Conservation (phyloP, 306 rosid species). For the Ceratonia siliqua region DNA sequence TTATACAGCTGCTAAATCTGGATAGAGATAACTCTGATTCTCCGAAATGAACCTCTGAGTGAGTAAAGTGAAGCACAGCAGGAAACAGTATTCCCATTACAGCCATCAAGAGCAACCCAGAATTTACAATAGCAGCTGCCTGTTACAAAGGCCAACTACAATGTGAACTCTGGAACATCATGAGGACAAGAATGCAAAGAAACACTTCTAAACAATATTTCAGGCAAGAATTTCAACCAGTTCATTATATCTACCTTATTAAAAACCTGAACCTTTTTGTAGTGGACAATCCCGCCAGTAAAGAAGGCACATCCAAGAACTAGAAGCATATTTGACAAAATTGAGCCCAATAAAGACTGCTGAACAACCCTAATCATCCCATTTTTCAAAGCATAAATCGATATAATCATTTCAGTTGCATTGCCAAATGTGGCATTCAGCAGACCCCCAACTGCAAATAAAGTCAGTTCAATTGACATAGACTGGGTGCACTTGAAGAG, state of each 20-base stretch:
- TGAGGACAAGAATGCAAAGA: conserved; percentile 11
- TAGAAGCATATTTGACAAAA: conserved; percentile 88
- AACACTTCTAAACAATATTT: neutral
- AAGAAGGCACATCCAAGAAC: conserved; percentile 97
- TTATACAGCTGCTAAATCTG: conserved; percentile 88
- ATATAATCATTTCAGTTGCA: conserved; percentile 90
- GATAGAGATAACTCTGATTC: conserved; percentile 78
- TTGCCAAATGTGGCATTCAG: conserved; percentile 91
- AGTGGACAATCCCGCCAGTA: conserved; percentile 74
- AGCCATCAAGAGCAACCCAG: conserved; percentile 90
- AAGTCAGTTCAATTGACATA: neutral
- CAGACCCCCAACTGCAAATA: conserved; percentile 88
- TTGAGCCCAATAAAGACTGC: conserved; percentile 86
- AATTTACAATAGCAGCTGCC: conserved; percentile 87
- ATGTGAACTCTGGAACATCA: conserved; percentile 26
- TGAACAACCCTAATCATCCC: conserved; percentile 96
- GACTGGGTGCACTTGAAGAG: neutral
- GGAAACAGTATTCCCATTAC: conserved; percentile 90
- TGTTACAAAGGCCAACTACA: conserved; percentile 46
- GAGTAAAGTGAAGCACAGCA: conserved; percentile 91
- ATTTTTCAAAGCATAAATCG: conserved; percentile 78
- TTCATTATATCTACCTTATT: conserved; percentile 57
- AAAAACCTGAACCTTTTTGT: conserved; percentile 61
- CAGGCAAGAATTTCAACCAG: neutral
- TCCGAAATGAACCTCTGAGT: conserved; percentile 77